Base-by-base conservation (phyloP, 1,139 yeast species). In the Yamadazyma oceani region DNA sequence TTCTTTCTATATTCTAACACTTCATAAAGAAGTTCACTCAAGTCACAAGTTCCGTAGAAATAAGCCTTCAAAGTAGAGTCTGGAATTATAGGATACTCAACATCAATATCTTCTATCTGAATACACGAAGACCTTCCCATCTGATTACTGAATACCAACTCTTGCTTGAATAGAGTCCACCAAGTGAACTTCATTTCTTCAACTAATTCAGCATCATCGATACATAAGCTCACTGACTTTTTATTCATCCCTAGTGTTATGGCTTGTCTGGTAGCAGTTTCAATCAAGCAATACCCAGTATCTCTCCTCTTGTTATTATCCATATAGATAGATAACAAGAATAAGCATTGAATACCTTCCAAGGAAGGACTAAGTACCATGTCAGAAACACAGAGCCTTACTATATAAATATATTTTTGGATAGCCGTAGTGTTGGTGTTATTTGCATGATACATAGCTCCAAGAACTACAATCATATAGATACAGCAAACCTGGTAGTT, bases 211-310 rank as follows among this genome's bases (percentile, higher is more conserved):
- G 16, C n/a, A 28, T 46, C 42, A 11, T 37, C 36, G 5, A 31
- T 28, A 28, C 41, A 38, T 14, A 34, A 36, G 11, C 62, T 60
- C 21, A 65, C 58, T 1, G 58, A 49, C 32, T 60, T 62, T 37
- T 71, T 54, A 41, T 70, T 73, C 3, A 69, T 50, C 0, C 78
- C 78, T 16, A 73, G 50, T n/a, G 75, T 58, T 28, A 65, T 59
- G 0, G 73, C 67, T 46, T 71, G 78, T 37, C 73, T 54, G 3
- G 66, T 59, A 9, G 75, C 75, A 29, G 69, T 44, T 26, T 73
- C 70, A 11, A 47, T 26, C 31, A 73, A 44, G 38, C 71, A 64
- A 58, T 70, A 73, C 0, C 73, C 68, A 30, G 71, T 63, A 41
- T 73, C 78, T 39, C 75, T 57, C 31, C 67, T 67, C 46, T 63